Percentiles rank a stretch among this genome's conserved stretches.
These are phyloP conservation scores for Clarireedia hainanense DNA, from an alignment of 2,329 filamentous ascomycete species.

Conservation along the genomic window DNA sequence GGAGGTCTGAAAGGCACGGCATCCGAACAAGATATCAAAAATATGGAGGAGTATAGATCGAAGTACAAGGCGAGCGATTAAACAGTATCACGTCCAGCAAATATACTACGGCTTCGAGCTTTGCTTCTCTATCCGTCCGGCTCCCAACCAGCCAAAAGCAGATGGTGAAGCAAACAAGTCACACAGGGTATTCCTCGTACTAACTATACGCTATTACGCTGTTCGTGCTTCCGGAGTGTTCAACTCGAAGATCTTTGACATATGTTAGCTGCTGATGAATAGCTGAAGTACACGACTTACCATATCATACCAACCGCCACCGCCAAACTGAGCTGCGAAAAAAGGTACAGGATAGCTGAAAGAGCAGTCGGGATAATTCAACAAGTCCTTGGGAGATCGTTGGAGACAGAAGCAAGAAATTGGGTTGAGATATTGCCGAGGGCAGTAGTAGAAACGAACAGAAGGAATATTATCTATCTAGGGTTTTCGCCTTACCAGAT, in stretches of 20 bases:
- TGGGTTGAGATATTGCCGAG: too few relatives aligned
- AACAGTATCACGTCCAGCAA: conserved; percentile 12
- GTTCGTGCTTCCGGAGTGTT: conserved; percentile 24
- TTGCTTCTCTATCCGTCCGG: background rate
- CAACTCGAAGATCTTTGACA: conserved; percentile 22
- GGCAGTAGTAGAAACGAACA: too few relatives aligned
- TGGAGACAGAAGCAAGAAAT: too few relatives aligned
- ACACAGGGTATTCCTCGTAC: background rate
- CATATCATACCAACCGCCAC: conserved; percentile 82
- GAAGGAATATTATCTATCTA: too few relatives aligned
- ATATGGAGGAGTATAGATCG: conserved; percentile 65
- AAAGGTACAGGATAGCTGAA: too few relatives aligned
- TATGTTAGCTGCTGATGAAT: background rate
- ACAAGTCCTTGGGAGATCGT: too few relatives aligned
- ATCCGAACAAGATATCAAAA: conserved; percentile 53
- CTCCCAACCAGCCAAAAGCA: background rate
- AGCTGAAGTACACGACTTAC: conserved; percentile 36
- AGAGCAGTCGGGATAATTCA: too few relatives aligned
- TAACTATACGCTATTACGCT: conserved; percentile 23
- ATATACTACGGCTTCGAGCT: background rate
- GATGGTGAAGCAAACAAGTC: background rate
- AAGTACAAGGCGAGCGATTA: conserved; percentile 54
- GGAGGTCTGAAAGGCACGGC: conserved; percentile 56
- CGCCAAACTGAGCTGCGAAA: conserved; percentile 57
- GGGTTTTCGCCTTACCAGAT: too few relatives aligned